Base-by-base conservation (phyloP, 306 rosid genomes). In the Vigna angularis region DNA sequence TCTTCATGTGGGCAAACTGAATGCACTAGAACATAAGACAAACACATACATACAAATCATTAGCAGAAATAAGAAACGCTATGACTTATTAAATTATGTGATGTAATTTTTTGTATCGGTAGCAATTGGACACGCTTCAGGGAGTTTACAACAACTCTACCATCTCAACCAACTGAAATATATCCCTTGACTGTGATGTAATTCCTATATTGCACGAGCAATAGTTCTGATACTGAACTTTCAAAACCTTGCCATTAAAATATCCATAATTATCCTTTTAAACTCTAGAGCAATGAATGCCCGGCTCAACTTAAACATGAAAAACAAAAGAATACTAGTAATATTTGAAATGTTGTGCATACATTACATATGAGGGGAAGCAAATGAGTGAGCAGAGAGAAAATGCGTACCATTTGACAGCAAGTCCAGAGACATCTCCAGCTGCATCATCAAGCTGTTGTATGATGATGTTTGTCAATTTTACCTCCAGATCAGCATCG, bases 371-470 rank as follows among this genome's bases (percentile, higher is more conserved):
- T 18, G 30, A 55, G 61, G 50, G 16, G 50, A 45, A 12, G 50
- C 3, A 15, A 42, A 72, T 36, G 78, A 48, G 16, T 40, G 45
- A 66, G n/a, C 24, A 42, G 6, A 28, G 32, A 57, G 30, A 36
- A 59, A 55, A 5, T 5, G 3, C 66, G 61, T 87, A 93, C 98
- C 98, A 94, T 83, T 94, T 94, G 22, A 94, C 98, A 61, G 98
- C 98, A 59, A 94, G 85, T 20, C 93, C 97, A 69, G 98, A 94
- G 49, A 94, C 96, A 83, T 94, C 98, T 2, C 98, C 97, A 16
- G 98, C 97, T 50, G 90, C 97, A 81, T 91, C 98, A 62, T 91
- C 98, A 44, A 94, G 98, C 76, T 94, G 98, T 79, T 90, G 98
- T 51, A 94, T 88, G 83, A 94, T 89, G 81, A 94, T 89, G 73